Percentiles rank a stretch among this genome's conserved stretches.
Conservation (phyloP, 2,329 filamentous ascomycete genomes). For the Rutstroemia sydowiana region DNA sequence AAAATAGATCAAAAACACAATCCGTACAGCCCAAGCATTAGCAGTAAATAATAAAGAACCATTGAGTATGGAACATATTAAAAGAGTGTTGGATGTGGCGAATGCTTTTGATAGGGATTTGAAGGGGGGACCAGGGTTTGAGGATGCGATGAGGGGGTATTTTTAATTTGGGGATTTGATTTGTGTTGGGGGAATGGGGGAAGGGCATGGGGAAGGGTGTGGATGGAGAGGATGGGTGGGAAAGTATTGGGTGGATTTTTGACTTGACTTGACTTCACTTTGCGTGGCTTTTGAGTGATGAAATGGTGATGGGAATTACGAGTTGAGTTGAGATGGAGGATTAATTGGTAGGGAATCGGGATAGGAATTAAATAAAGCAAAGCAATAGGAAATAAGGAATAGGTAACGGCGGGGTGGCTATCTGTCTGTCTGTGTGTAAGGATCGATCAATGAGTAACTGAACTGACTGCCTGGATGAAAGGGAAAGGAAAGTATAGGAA, state of each 20-base stretch:
- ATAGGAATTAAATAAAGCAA: not conserved
- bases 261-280: too few species aligned
- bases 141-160: slow-evolving; percentile 80
- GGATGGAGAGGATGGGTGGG: not conserved
- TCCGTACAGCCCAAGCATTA: slow-evolving; percentile 74
- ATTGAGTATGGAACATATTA: slow-evolving; percentile 72
- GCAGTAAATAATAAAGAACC: slow-evolving; percentile 66
- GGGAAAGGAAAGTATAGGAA: not conserved
- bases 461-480: not conserved
- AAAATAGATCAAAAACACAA: slow-evolving; percentile 73
- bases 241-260: too few species aligned
- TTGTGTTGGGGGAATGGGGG: not conserved
- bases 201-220: not conserved
- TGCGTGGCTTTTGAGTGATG: too few species aligned
- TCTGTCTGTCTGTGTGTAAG: not conserved
- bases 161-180: slow-evolving; percentile 30
- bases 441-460: too few species aligned
- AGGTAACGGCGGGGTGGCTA: not conserved
- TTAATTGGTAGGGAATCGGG: not conserved
- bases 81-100: slow-evolving; percentile 74
- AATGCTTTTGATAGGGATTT: slow-evolving; percentile 78
- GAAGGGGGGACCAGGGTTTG: slow-evolving; percentile 70
- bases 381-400: not conserved
- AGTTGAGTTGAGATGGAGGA: too few species aligned
- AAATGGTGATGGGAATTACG: too few species aligned